Evolutionary conservation across 371 early-diverging fungal species (phyloP).

Genomic region (Haplosporangium sp.): DNA sequence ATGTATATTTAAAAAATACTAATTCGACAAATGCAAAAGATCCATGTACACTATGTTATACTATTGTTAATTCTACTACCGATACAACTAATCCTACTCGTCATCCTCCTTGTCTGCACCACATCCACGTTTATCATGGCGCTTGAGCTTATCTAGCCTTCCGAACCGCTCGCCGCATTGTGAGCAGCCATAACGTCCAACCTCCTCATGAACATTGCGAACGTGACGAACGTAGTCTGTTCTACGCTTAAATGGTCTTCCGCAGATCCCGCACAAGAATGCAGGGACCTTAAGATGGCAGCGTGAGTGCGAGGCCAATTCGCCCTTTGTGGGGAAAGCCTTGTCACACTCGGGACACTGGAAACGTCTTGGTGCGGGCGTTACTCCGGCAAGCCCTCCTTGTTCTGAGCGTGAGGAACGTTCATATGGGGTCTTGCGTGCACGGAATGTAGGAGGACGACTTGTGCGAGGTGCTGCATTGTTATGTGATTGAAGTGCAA

Average conservation of each 20-base stretch:
- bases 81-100: background rate
- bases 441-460: slow-evolving; percentile 26
- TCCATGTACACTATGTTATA: slow-evolving; percentile 2
- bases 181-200: slow-evolving; percentile 51
- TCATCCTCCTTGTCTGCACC: slow-evolving; percentile 39
- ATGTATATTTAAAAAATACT: background rate
- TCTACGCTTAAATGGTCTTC: slow-evolving; percentile 54
- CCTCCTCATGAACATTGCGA: slow-evolving; percentile 55
- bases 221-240: slow-evolving; percentile 56
- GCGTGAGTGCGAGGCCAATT: slow-evolving; percentile 53
- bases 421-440: slow-evolving; percentile 52
- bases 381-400: slow-evolving; percentile 12
- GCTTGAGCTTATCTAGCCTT: slow-evolving; percentile 51
- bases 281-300: slow-evolving; percentile 55
- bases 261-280: slow-evolving; percentile 54
- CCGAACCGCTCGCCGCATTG: slow-evolving; percentile 54
- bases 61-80: background rate
- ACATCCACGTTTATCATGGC: slow-evolving; percentile 55
- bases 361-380: slow-evolving; percentile 49
- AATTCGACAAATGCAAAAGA: background rate
- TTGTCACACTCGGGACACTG: slow-evolving; percentile 54
- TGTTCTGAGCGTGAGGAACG: slow-evolving; percentile 19
- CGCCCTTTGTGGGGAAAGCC: slow-evolving; percentile 56
- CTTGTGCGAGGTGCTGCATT: slow-evolving; percentile 12
- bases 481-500: slow-evolving; percentile 30